These are phyloP conservation scores for Elongisporangium anandrum DNA, from an alignment of 352 stramenopile genomes.

Conservation along the genomic window DNA sequence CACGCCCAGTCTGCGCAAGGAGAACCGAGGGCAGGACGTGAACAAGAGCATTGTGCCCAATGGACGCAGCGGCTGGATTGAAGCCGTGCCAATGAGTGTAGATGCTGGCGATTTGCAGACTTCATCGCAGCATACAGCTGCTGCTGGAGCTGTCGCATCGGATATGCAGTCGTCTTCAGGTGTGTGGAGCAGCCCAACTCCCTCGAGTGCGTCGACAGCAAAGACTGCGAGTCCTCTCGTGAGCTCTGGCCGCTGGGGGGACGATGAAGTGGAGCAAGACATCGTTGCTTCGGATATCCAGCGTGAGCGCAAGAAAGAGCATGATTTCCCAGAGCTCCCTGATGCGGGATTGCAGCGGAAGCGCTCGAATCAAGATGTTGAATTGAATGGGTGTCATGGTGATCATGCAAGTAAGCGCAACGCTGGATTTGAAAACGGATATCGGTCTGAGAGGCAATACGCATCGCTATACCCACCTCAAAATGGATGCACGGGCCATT, in stretches of 20 bases:
- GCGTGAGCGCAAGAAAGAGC: slow-evolving; percentile 18
- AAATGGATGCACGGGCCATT: not conserved
- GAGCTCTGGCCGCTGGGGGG: slow-evolving; percentile 54
- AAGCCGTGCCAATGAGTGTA: slow-evolving; percentile 9
- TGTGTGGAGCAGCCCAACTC: not conserved
- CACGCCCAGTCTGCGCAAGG: slow-evolving; percentile 66
- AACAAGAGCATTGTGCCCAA: slow-evolving; percentile 31
- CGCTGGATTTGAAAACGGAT: slow-evolving; percentile 18
- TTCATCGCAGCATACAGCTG: not conserved
- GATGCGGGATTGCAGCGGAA: slow-evolving; percentile 16
- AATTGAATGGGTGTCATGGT: slow-evolving; percentile 2
- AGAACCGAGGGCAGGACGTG: slow-evolving; percentile 41
- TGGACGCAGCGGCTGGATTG: not conserved
- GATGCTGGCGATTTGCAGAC: not conserved
- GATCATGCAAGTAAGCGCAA: slow-evolving; percentile 11
- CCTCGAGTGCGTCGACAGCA: not conserved
- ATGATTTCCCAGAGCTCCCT: slow-evolving; percentile 39
- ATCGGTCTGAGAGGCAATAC: slow-evolving; percentile 14
- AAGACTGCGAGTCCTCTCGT: not conserved
- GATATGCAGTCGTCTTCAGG: slow-evolving; percentile 13
- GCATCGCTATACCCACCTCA: slow-evolving; percentile 8
- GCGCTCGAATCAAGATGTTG: slow-evolving; percentile 8
- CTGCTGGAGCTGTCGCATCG: slow-evolving; percentile 21
- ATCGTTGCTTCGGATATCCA: slow-evolving; percentile 27
- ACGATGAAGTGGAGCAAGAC: slow-evolving; percentile 71